Percentiles rank a stretch among this genome's conserved stretches.
These are phyloP conservation scores for Hypomyces rosellus DNA, from an alignment of 2,329 filamentous ascomycete species.

Conservation along the genomic window DNA sequence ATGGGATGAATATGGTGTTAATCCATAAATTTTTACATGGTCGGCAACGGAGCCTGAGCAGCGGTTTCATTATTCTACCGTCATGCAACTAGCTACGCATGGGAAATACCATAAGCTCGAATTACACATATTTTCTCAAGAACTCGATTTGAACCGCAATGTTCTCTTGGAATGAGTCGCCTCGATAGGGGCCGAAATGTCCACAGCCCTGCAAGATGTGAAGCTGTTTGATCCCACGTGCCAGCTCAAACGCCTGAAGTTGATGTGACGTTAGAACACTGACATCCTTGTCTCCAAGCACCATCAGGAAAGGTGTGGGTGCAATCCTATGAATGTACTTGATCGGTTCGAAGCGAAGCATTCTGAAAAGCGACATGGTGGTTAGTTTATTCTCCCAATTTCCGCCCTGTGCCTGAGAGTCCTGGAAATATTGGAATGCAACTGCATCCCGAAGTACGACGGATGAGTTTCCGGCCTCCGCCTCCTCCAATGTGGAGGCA, in stretches of 20 bases:
- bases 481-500: constrained; percentile 5
- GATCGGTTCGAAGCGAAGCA: constrained; percentile 6
- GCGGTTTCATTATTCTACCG: too few species aligned
- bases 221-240: constrained; percentile 11
- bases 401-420: background rate
- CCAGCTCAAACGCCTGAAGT: constrained; percentile 12
- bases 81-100: too few species aligned
- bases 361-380: constrained; percentile 3
- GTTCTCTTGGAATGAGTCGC: constrained; percentile 4
- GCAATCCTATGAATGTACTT: constrained; percentile 13
- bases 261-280: constrained; percentile 2
- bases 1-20: too few species aligned
- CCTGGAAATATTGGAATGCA: constrained; percentile 1
- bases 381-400: constrained; percentile 12
- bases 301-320: constrained; percentile 13
- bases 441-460: constrained; percentile 5
- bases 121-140: background rate
- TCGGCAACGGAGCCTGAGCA: too few species aligned
- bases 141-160: constrained; percentile 1
- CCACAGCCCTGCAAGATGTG: constrained; percentile 1
- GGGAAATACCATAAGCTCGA: too few species aligned
- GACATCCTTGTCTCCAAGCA: constrained; percentile 9
- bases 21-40: too few species aligned
- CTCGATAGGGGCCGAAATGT: constrained; percentile 11
- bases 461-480: background rate